A percentile compares a stretch with the other conserved stretches of the same genome.
These are phyloP conservation scores for Tremella fuciformis DNA, from an alignment of 768 basidiomycete species.

Conservation along the genomic window DNA sequence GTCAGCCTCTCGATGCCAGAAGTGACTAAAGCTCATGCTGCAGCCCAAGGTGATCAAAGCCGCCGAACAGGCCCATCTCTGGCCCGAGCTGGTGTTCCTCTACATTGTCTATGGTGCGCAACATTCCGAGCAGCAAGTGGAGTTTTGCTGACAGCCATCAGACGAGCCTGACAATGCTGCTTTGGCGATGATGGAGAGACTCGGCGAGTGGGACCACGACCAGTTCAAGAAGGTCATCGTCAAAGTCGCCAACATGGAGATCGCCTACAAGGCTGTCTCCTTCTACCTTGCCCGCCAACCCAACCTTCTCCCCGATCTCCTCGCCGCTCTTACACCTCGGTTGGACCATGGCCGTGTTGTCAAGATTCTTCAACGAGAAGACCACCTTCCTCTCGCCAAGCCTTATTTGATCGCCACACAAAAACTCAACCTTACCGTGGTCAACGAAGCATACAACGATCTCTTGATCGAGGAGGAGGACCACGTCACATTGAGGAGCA, in stretches of 20 bases:
- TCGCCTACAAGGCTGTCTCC: slow-evolving; percentile 78
- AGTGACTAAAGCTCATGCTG: slow-evolving; percentile 5
- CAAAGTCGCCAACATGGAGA: slow-evolving; percentile 95
- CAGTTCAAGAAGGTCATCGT: slow-evolving; percentile 99
- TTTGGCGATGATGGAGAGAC: slow-evolving; percentile 96
- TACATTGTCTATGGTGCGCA: slow-evolving; percentile 98
- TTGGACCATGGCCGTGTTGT: slow-evolving; percentile 95
- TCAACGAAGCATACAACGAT: slow-evolving; percentile 97
- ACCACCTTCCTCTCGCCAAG: slow-evolving; percentile 92
- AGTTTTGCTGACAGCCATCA: slow-evolving; percentile 38
- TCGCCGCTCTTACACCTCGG: slow-evolving; percentile 86
- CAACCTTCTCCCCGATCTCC: slow-evolving; percentile 83
- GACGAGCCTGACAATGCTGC: slow-evolving; percentile 80
- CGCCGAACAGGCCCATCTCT: slow-evolving; percentile 91
- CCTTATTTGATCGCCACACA: slow-evolving; percentile 97
- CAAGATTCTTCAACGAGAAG: slow-evolving; percentile 74
- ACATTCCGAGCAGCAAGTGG: slow-evolving; percentile 47
- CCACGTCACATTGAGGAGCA: slow-evolving; percentile 94
- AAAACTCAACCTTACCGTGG: slow-evolving; percentile 90
- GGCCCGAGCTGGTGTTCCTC: slow-evolving; percentile 96
- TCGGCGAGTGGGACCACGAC: slow-evolving; percentile 98
- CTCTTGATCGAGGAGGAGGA: slow-evolving; percentile 99
- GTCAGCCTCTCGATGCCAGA: slow-evolving; percentile 19
- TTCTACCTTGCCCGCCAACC: slow-evolving; percentile 59
- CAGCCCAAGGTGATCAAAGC: slow-evolving; percentile 94